These are phyloP conservation scores for Vickermania ingenoplastis DNA, from an alignment of 208 protist species.

Conservation along the genomic window DNA sequence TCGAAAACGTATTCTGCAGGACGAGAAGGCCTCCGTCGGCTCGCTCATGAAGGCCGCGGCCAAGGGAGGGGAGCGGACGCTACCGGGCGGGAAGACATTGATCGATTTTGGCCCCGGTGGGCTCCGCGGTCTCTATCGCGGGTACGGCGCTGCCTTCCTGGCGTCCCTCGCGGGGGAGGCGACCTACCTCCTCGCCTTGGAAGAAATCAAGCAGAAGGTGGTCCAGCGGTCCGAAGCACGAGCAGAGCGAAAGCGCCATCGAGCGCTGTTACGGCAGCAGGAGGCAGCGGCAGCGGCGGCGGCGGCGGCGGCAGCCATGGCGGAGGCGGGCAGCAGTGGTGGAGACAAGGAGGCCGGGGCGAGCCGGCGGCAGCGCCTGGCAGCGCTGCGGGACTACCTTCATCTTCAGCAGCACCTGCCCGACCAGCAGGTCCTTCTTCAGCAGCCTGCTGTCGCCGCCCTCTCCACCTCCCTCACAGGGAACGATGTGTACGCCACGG, in stretches of 20 bases:
- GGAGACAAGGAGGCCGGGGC: no score
- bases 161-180: slow-evolving; percentile 71
- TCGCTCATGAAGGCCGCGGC: slow-evolving; percentile 38
- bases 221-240: slow-evolving; percentile 3
- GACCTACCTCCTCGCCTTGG: slow-evolving; percentile 62
- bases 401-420: no score
- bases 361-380: no score
- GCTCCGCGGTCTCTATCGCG: slow-evolving; percentile 58
- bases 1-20: slow-evolving; percentile 69
- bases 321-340: background rate
- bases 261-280: background rate
- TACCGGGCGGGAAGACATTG: background rate
- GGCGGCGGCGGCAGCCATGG: background rate
- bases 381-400: no score
- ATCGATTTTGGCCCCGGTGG: slow-evolving; percentile 40
- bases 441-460: background rate
- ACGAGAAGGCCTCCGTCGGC: slow-evolving; percentile 29
- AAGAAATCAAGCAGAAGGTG: slow-evolving; percentile 55
- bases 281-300: background rate
- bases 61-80: slow-evolving; percentile 21
- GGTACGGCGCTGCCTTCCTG: slow-evolving; percentile 51
- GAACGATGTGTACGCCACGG: background rate
- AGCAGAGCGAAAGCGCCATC: background rate
- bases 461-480: background rate
- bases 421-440: background rate